Evolutionary conservation across 176 grass and related monocot species (phyloP), one percentile per base, ranked within the genome.

Genomic region (Dactylis glomerata): DNA sequence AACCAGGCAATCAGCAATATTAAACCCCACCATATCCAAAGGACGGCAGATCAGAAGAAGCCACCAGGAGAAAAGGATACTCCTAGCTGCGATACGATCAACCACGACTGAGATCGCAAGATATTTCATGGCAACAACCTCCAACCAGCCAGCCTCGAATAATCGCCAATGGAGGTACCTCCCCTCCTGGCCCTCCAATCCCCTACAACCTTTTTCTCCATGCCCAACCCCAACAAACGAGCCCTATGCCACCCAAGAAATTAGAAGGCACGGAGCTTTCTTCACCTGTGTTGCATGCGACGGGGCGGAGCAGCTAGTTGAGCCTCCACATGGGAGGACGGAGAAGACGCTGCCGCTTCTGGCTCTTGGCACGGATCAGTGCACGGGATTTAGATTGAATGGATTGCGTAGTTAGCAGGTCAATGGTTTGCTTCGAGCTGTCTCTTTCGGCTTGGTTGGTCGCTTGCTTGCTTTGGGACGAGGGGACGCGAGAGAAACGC

Each of bases 361-460:
- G 72, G 82, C 27, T 84, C 82, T 76, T 34, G 69, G 20, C 44
- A 51, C 20, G 47, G 75, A 8, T 57, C 62, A 40, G 14, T 52
- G 11, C 40, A 27, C 12, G 41, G 79, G 79, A 54, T 69, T 66
- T 15, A 28, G 76, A 27, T 49, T 22, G 51, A 17, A 49, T 24
- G 51, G 33, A 49, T 24, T 30, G 51, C 41, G 38, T 23, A 13
- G 63, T 24, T 81, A 31, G 33, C 30, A 57, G 38, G 82, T 81
- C 82, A 89, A 81, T 49, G 84, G 54, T 24, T 24, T 73, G 70
- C 70, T 73, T 47, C 41, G 44, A 45, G 16, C 47, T 38, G 81
- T 89, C 87, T 68, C 47, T 81, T 57, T 89, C 82, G 49, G 30
- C 47, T 56, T 76, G 82, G 77, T 81, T 85, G 77, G 77, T 85